Evolutionary conservation across 768 basidiomycete species (phyloP).

Genomic region (Termitomyces titanicus): DNA sequence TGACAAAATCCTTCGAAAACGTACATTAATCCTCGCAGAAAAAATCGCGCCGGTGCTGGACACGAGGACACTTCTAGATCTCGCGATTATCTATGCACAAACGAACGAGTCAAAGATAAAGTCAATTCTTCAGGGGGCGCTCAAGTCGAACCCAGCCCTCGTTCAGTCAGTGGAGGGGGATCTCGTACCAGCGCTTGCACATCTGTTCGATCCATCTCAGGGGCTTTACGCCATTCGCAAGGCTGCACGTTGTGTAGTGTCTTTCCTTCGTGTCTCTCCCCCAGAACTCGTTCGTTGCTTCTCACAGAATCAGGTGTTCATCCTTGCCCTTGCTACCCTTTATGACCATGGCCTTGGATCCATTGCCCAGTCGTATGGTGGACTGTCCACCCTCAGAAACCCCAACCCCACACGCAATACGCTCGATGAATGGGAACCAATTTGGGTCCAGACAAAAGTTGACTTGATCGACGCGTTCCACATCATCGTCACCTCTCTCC

Average conservation of each 20-base stretch:
- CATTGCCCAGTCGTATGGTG: constrained; percentile 61
- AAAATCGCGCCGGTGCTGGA: constrained; percentile 47
- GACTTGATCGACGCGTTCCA: constrained; percentile 70
- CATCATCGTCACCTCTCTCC: constrained; percentile 44
- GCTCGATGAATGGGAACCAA: constrained; percentile 63
- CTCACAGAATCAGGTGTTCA: constrained; percentile 45
- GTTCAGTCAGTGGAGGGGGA: constrained; percentile 34
- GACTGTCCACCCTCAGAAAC: constrained; percentile 31
- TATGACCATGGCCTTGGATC: constrained; percentile 58
- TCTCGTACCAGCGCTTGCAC: constrained; percentile 54
- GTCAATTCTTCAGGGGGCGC: constrained; percentile 38
- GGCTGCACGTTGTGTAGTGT: constrained; percentile 50
- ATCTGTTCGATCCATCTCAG: constrained; percentile 40
- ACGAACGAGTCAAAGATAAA: constrained; percentile 41
- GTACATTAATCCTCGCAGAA: constrained; percentile 54
- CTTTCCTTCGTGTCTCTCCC: constrained; percentile 51
- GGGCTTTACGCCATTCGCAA: constrained; percentile 68
- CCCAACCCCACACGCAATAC: constrained; percentile 22
- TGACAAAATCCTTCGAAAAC: constrained; percentile 44
- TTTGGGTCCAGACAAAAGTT: constrained; percentile 74
- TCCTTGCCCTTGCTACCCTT: constrained; percentile 51
- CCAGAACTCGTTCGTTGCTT: constrained; percentile 49
- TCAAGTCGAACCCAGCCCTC: constrained; percentile 29
- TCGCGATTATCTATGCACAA: constrained; percentile 53
- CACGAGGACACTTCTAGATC: constrained; percentile 55